A percentile compares a stretch with the other conserved stretches of the same genome.
Conservation (phyloP, 2,329 filamentous ascomycete genomes). For the Ophiostoma novo-ulmi region DNA sequence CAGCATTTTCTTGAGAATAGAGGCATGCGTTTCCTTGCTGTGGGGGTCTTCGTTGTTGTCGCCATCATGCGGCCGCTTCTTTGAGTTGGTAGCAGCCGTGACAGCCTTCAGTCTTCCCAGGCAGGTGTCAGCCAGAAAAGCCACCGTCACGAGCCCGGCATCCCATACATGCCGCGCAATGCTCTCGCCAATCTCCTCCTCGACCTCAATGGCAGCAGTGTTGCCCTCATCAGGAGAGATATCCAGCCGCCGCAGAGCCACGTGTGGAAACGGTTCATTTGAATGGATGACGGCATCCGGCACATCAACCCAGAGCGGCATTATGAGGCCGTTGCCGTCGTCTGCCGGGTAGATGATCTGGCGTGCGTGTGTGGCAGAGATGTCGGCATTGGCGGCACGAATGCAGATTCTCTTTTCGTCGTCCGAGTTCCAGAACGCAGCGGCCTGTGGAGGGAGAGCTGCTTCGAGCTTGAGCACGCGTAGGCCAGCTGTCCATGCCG, state of each 20-base stretch:
- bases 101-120: background rate
- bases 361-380: constrained; percentile 27
- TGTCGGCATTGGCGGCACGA: constrained; percentile 26
- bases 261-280: constrained; percentile 23
- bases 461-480: constrained; percentile 38
- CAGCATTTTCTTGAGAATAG: background rate
- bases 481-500: constrained; percentile 34
- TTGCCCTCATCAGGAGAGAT: constrained; percentile 20
- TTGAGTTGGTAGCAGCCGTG: background rate
- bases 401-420: constrained; percentile 28
- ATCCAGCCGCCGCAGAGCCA: constrained; percentile 35
- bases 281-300: constrained; percentile 19
- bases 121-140: constrained; percentile 34
- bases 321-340: constrained; percentile 36
- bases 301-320: constrained; percentile 42
- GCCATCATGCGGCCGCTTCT: constrained; percentile 10
- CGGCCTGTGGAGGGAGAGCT: constrained; percentile 27
- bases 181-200: constrained; percentile 56
- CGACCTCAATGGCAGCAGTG: constrained; percentile 38
- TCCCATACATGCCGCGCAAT: constrained; percentile 59
- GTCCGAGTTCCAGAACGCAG: constrained; percentile 5
- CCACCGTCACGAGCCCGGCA: constrained; percentile 46
- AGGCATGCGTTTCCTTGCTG: background rate
- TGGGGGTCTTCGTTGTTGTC: background rate
- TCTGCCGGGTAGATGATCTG: constrained; percentile 28